Base-by-base conservation (phyloP, 129 eudicot genomes). In the Centrapalus pauciflorus region DNA sequence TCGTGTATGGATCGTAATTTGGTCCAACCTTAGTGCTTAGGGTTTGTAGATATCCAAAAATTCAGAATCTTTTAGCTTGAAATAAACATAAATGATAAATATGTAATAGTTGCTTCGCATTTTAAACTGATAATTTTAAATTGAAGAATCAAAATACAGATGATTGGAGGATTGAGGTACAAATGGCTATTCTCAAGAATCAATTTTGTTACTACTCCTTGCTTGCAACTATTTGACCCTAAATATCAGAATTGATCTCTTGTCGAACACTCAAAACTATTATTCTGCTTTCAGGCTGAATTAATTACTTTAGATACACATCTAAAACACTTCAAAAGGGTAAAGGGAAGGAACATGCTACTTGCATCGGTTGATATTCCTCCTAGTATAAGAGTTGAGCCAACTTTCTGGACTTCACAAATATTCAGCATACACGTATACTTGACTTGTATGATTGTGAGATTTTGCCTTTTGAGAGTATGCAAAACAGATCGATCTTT, bases 11-110 rank as follows among this genome's bases (percentile, higher is more conserved):
- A 28, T 66, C 2, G 43, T 14, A 45, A 66, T 56, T 21, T 74
- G 30, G 62, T 71, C 12, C 29, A 21, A 3, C 3, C 14, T 62
- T 75, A 67, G 70, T 56, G 62, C 28, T 16, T 64, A 40, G 72
- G 78, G 72, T 40, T 54, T 64, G 49, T 64, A 41, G n/a, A 54
- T 64, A 56, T 38, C 55, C 33, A 19, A 29, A 28, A 43, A 17
- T 23, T 65, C 0, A 3, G 28, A 29, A 32, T 0, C n/a, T 10
- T 55, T 43, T 17, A 30, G 61, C 34, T 63, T n/a, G n/a, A 2
- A 13, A 34, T 16, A 61, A 29, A 3, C 29, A 24, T 71, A 16
- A 26, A 12, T 26, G 23, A 24, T 71, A 16, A 26, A 12, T 26
- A 14, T 73, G 12, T 28, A 23, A 0, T 24, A 5, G 24, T 60